Evolutionary conservation across 2,329 filamentous ascomycete species (phyloP).

Genomic region (Pestalotiopsis sp.): DNA sequence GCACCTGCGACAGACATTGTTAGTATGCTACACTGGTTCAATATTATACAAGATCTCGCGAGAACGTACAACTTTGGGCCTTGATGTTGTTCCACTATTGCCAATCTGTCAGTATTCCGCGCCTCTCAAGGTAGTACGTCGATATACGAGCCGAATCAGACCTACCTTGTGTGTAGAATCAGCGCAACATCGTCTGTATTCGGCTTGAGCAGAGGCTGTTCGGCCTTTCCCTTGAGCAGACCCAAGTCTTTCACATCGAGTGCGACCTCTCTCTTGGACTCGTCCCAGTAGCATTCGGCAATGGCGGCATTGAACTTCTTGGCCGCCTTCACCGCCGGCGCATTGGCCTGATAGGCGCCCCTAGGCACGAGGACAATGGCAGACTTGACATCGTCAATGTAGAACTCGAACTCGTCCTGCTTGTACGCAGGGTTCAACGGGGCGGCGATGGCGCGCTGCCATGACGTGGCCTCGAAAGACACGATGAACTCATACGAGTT

Average conservation of each 20-base stretch:
- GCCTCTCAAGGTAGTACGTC: neutral
- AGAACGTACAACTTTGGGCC: slow-evolving; percentile 74
- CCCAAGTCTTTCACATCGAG: slow-evolving; percentile 79
- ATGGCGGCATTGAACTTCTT: slow-evolving; percentile 81
- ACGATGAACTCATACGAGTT: slow-evolving; percentile 91
- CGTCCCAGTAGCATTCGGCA: slow-evolving; percentile 83
- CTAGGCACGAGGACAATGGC: slow-evolving; percentile 75
- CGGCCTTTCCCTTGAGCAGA: slow-evolving; percentile 54
- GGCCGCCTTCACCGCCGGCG: slow-evolving; percentile 75
- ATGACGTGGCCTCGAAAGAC: slow-evolving; percentile 82
- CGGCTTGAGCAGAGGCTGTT: slow-evolving; percentile 46
- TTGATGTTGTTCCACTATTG: slow-evolving; percentile 73
- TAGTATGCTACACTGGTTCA: neutral
- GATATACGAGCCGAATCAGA: neutral
- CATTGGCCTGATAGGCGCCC: slow-evolving; percentile 67
- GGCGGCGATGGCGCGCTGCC: slow-evolving; percentile 81
- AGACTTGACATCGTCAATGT: slow-evolving; percentile 84
- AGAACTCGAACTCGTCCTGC: slow-evolving; percentile 89
- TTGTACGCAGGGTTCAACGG: slow-evolving; percentile 90
- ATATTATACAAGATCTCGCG: neutral
- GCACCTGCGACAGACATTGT: slow-evolving; percentile 51
- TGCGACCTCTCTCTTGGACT: slow-evolving; percentile 63
- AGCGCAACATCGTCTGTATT: slow-evolving; percentile 80
- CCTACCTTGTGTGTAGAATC: slow-evolving; percentile 73
- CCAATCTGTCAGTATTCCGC: slow-evolving; percentile 23